Evolutionary conservation across 2,329 filamentous ascomycete species (phyloP), one percentile per base, ranked within the genome.

Genomic region (Colletotrichum orchidophilum): DNA sequence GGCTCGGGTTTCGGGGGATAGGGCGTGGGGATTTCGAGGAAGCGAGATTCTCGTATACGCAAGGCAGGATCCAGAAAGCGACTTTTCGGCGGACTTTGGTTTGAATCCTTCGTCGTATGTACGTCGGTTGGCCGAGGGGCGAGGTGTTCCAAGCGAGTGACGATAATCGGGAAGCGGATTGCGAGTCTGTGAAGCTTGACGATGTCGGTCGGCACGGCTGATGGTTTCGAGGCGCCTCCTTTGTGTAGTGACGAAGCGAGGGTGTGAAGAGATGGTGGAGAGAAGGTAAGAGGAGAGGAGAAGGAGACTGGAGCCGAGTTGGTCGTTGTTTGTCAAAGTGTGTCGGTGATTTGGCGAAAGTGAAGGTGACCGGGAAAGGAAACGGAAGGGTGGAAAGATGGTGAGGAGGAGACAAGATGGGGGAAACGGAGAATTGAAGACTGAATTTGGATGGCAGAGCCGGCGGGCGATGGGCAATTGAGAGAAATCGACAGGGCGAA

Each of bases 41-140:
- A 63, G 64, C 64, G 52, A 68, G 58, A 63, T 68, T 68, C n/a
- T 68, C 64, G 64, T 71, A 59, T 66, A 39, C 26, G 31, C 21
- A 9, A n/a, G 67, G 49, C 42, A 39, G 26, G 18, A 18, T 29
- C 12, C 55, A 13, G 24, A 60, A 70, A 35, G 50, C 18, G 53
- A 33, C 21, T 49, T 55, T 46, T 46, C 31, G n/a, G 31, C 21
- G 24, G 39, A 13, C 18, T 42, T 24, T 29, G 0, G 5, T 27
- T n/a, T 42, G 13, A 50, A 57, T 55, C 27, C 54, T 61, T 55
- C 27, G 27, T 61, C 58, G 58, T 50, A 18, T 52, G 33, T 58
- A 53, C 18, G 6, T 27, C 29, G 21, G 46, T 39, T 6, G 49
- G 50, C 27, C 13, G n/a, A 46, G 27, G n/a, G 46, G 15, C 21